A percentile compares a stretch with the other conserved stretches of the same genome.
Evolutionary conservation across 2,329 filamentous ascomycete species (phyloP).

Genomic region (Myriosclerotinia scirpicola): DNA sequence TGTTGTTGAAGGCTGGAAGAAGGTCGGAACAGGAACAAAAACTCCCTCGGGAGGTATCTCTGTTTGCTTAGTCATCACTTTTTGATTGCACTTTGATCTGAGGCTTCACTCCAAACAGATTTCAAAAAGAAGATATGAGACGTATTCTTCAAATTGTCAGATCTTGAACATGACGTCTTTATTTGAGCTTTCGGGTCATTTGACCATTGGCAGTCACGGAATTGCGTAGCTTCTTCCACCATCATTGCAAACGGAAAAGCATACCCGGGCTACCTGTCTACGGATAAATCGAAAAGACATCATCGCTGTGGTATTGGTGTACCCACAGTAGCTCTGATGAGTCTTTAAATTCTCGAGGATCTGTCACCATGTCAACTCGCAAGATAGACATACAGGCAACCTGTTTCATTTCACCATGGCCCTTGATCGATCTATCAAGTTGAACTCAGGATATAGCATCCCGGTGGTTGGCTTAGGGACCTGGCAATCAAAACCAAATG

Average conservation of each 20-base stretch:
- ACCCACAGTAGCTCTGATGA: not conserved
- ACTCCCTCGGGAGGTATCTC: slow-evolving; percentile 44
- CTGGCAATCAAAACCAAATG: slow-evolving; percentile 50
- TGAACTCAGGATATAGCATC: slow-evolving; percentile 41
- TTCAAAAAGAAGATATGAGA: not conserved
- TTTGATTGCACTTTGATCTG: not conserved
- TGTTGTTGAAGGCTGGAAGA: slow-evolving; percentile 46
- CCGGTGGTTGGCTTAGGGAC: slow-evolving; percentile 47
- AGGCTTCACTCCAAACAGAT: not conserved
- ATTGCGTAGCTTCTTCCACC: not conserved
- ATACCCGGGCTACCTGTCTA: slow-evolving; percentile 15
- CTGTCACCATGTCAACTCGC: not conserved
- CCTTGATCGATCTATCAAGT: slow-evolving; percentile 34
- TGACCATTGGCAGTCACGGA: not conserved
- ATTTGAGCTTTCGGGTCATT: not conserved
- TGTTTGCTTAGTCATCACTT: slow-evolving; percentile 12
- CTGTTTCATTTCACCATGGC: slow-evolving; percentile 17
- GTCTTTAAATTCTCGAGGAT: slow-evolving; percentile 5
- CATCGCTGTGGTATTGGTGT: not conserved
- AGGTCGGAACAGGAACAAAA: slow-evolving; percentile 59
- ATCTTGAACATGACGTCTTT: not conserved
- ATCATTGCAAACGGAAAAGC: slow-evolving; percentile 13
- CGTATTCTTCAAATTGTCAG: not conserved
- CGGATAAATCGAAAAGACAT: slow-evolving; percentile 16
- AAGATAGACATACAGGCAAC: not conserved